These are phyloP conservation scores for Carex sylvatica DNA, from an alignment of 202 grass and related monocot species.

Conservation along the genomic window DNA sequence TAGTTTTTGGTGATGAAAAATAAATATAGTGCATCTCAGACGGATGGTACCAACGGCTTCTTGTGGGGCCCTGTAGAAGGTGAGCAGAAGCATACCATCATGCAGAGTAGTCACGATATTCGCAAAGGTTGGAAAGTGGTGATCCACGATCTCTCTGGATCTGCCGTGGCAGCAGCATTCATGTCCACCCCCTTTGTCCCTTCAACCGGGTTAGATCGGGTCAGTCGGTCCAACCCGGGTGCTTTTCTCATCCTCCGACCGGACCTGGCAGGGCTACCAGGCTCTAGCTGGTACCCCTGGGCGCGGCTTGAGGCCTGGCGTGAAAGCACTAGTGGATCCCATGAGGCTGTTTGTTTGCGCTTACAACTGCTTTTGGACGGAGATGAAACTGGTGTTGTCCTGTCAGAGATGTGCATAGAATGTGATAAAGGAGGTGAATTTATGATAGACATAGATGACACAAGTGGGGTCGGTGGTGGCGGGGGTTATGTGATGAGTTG, in stretches of 20 bases:
- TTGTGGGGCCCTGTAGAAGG: slow-evolving; percentile 42
- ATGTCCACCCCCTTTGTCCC: slow-evolving; percentile 89
- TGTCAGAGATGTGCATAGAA: slow-evolving; percentile 57
- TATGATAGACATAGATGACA: slow-evolving; percentile 63
- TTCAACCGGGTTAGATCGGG: slow-evolving; percentile 64
- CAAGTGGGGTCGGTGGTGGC: slow-evolving; percentile 13
- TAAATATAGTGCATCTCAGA: slow-evolving; percentile 42
- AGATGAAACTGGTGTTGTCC: slow-evolving; percentile 60
- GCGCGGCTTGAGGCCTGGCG: slow-evolving; percentile 89
- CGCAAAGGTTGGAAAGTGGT: slow-evolving; percentile 88
- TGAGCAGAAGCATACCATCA: neutral
- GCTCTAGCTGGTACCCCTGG: slow-evolving; percentile 84
- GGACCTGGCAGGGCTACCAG: slow-evolving; percentile 22
- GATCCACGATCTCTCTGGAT: slow-evolving; percentile 85
- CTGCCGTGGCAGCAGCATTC: slow-evolving; percentile 76
- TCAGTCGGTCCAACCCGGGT: slow-evolving; percentile 79
- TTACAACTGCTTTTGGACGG: slow-evolving; percentile 55
- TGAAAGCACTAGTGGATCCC: slow-evolving; percentile 21
- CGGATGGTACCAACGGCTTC: slow-evolving; percentile 37
- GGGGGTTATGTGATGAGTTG: slow-evolving; percentile 92
- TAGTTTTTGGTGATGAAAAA: slow-evolving; percentile 12
- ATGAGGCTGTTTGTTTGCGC: slow-evolving; percentile 48
- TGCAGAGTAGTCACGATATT: slow-evolving; percentile 12
- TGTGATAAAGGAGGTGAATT: slow-evolving; percentile 83
- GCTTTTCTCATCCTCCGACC: slow-evolving; percentile 85